Conservation (phyloP, 352 stramenopile genomes). For the Globisporangium rhizosaccharum region DNA sequence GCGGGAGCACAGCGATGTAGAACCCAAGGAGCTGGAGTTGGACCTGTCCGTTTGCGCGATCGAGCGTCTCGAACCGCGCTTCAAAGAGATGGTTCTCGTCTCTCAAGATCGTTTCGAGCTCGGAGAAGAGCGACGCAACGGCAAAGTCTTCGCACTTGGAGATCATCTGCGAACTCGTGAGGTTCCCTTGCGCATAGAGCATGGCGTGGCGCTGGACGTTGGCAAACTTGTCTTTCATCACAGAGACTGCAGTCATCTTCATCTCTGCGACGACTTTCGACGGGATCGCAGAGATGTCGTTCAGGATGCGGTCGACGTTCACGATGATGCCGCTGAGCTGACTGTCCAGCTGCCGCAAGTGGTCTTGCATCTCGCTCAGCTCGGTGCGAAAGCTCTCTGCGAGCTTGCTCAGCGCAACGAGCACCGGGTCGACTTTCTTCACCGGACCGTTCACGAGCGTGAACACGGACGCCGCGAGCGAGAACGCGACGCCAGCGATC, state of each 20-base stretch:
- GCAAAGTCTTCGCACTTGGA: slow-evolving; percentile 46
- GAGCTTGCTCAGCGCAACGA: slow-evolving; percentile 23
- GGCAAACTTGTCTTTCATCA: slow-evolving; percentile 48
- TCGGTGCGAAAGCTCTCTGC: slow-evolving; percentile 21
- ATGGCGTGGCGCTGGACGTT: slow-evolving; percentile 23
- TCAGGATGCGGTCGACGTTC: slow-evolving; percentile 30
- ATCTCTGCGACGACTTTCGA: slow-evolving; percentile 41
- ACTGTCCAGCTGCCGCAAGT: slow-evolving; percentile 21
- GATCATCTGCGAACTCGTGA: slow-evolving; percentile 33
- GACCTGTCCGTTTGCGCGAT: slow-evolving; percentile 18
- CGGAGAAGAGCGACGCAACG: slow-evolving; percentile 33
- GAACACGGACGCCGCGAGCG: slow-evolving; percentile 31
- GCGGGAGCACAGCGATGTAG: slow-evolving; percentile 37
- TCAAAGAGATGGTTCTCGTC: slow-evolving; percentile 31
- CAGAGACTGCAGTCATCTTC: slow-evolving; percentile 32
- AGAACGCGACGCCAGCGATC: slow-evolving; percentile 37
- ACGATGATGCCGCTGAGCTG: slow-evolving; percentile 24
- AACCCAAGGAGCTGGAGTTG: slow-evolving; percentile 35
- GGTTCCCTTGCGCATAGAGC: slow-evolving; percentile 27
- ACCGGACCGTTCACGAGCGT: slow-evolving; percentile 7
- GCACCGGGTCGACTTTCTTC: slow-evolving; percentile 24
- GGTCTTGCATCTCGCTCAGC: slow-evolving; percentile 22
- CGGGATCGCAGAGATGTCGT: slow-evolving; percentile 29
- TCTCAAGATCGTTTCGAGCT: slow-evolving; percentile 39
- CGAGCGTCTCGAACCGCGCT: slow-evolving; percentile 24